Evolutionary conservation across 495 filamentous ascomycete genomes (phyloP).

Genomic region (Umbilicaria muhlenbergii): DNA sequence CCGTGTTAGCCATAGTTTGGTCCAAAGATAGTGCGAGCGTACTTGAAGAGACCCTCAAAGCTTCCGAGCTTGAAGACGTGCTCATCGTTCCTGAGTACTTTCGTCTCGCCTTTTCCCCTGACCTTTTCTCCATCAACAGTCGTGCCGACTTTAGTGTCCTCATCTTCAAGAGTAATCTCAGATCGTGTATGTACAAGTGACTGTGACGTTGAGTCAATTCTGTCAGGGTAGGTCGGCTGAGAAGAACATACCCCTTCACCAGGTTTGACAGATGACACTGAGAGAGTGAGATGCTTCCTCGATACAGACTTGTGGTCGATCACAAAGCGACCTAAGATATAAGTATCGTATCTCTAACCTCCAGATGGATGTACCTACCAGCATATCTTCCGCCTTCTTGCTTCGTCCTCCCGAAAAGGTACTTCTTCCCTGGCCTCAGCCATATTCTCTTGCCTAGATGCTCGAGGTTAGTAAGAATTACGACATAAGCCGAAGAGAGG

Average conservation of each 20-base stretch:
- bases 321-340: constrained; percentile 30
- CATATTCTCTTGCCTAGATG: constrained; percentile 53
- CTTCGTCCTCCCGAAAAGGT: constrained; percentile 57
- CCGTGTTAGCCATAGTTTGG: not conserved
- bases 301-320: constrained; percentile 64
- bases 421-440: constrained; percentile 68
- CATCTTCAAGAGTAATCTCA: constrained; percentile 46
- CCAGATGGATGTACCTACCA: constrained; percentile 2
- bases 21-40: not conserved
- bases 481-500: too few relatives aligned
- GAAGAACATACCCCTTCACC: constrained; percentile 49
- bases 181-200: constrained; percentile 43
- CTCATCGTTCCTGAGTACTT: constrained; percentile 33
- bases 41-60: constrained; percentile 39
- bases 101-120: constrained; percentile 28
- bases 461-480: not conserved
- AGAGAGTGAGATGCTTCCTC: constrained; percentile 72
- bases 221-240: constrained; percentile 10
- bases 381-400: constrained; percentile 23
- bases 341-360: constrained; percentile 6
- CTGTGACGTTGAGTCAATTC: constrained; percentile 11
- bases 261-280: constrained; percentile 45
- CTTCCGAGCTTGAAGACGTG: constrained; percentile 54
- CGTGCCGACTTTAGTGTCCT: constrained; percentile 67
- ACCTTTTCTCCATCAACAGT: constrained; percentile 56